Percentiles rank a stretch among this genome's conserved stretches.
phyloP scores from a whole-genome alignment of 1,284 basidiomycete species.

The Ustilago lituana region DNA sequence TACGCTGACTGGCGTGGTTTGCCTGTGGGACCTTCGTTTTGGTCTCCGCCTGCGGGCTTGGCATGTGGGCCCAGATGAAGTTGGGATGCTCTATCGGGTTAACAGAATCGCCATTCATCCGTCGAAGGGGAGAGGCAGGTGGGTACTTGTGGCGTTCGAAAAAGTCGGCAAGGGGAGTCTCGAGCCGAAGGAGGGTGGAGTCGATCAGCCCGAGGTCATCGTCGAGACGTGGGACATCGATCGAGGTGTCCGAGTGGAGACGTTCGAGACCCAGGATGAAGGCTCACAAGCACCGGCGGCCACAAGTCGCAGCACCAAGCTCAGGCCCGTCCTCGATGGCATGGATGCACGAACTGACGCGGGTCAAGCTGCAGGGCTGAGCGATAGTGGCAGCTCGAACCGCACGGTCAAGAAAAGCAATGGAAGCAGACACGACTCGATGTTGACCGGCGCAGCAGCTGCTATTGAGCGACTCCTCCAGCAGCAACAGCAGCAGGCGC shows the following conservation, averaged over 20 bases:
- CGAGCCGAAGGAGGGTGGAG: not conserved
- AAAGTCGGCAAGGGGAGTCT: conserved; percentile 1
- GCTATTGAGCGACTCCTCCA: conserved; percentile 55
- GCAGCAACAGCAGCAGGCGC: conserved; percentile 19
- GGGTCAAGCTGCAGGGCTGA: not conserved
- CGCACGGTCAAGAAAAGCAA: not conserved
- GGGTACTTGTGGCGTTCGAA: conserved; percentile 85
- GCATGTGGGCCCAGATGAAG: conserved; percentile 71
- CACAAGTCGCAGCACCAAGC: conserved; percentile 12
- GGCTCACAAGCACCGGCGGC: not conserved
- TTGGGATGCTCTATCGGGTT: conserved; percentile 69
- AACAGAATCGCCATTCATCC: conserved; percentile 83
- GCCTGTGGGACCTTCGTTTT: conserved; percentile 93
- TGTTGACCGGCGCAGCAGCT: conserved; percentile 42
- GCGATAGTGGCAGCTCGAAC: conserved; percentile 8
- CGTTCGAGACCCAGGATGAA: conserved; percentile 41
- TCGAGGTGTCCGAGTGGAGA: conserved; percentile 67
- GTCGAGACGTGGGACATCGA: conserved; percentile 65
- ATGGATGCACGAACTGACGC: conserved; percentile 7
- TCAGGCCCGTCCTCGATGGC: conserved; percentile 7
- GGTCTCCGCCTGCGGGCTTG: conserved; percentile 87
- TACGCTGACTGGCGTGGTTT: conserved; percentile 82
- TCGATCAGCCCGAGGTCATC: conserved; percentile 30
- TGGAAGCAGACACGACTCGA: conserved; percentile 12
- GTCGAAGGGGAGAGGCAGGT: conserved; percentile 78